Percentiles rank a stretch among this genome's conserved stretches.
Conservation (phyloP, 2,329 filamentous ascomycete species). For the Westerdykella ornata region DNA sequence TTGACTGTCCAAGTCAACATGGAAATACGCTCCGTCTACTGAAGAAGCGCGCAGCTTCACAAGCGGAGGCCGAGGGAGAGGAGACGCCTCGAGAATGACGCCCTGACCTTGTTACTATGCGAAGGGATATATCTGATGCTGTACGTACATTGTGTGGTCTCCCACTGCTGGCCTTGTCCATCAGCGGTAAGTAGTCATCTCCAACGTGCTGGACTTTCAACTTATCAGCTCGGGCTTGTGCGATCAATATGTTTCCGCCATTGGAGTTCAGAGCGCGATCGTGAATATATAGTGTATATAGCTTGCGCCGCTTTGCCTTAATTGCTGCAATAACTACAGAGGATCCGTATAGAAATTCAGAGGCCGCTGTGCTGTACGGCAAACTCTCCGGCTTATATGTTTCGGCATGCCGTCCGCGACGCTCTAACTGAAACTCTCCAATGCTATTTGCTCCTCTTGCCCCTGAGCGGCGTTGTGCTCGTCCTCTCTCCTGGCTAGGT, state of each 20-base stretch:
- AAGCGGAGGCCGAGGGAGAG: conserved; percentile 66
- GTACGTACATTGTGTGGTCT: conserved; percentile 67
- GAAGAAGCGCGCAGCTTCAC: conserved; percentile 49
- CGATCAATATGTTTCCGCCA: too few relatives aligned
- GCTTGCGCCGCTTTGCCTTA: conserved; percentile 58
- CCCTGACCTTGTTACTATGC: conserved; percentile 43
- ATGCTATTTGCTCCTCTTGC: too few relatives aligned
- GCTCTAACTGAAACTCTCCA: too few relatives aligned
- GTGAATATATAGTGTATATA: conserved; percentile 76
- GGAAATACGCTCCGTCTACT: conserved; percentile 22
- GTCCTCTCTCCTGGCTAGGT: background rate
- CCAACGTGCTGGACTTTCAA: conserved; percentile 52
- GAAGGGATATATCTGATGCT: background rate
- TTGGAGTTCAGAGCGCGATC: conserved; percentile 9
- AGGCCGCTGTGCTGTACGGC: conserved; percentile 75
- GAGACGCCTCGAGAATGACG: conserved; percentile 77
- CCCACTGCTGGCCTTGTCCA: conserved; percentile 77
- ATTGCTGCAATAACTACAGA: conserved; percentile 77
- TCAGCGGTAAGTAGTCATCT: conserved; percentile 55
- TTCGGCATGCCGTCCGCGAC: too few relatives aligned
- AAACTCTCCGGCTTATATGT: conserved; percentile 37
- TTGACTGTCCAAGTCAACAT: conserved; percentile 53
- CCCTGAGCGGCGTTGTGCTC: background rate
- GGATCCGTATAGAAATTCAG: conserved; percentile 83
- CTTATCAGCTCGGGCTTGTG: conserved; percentile 38